A percentile compares a stretch with the other conserved stretches of the same genome.
Evolutionary conservation across 192 early-diverging fungal species (phyloP).

Genomic region (Nowakowskiella sp.): DNA sequence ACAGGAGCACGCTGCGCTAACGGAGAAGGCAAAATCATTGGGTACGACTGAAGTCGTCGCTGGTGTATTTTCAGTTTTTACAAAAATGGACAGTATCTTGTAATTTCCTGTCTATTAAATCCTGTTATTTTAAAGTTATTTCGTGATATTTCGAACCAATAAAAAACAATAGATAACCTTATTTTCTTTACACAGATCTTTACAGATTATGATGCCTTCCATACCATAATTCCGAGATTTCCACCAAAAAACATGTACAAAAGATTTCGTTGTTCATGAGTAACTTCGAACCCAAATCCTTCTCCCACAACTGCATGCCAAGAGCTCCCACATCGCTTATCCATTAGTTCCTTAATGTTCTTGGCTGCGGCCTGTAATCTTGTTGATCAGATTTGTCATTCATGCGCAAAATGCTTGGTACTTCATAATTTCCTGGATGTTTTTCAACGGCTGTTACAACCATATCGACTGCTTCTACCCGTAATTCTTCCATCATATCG

Average conservation of each 20-base stretch:
- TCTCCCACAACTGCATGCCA: constrained; percentile 60
- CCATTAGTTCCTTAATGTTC: constrained; percentile 53
- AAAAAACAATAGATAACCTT: no score
- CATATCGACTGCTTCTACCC: constrained; percentile 48
- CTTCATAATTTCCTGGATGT: constrained; percentile 54
- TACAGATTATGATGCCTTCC: constrained; percentile 43
- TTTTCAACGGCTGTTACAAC: constrained; percentile 53
- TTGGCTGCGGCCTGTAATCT: constrained; percentile 41
- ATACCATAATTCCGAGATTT: constrained; percentile 37
- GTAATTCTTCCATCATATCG: constrained; percentile 49
- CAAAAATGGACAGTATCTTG: constrained; percentile 28
- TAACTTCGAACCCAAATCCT: constrained; percentile 57
- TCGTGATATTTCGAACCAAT: no score
- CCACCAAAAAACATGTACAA: constrained; percentile 59
- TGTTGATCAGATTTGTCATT: background rate
- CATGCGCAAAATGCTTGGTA: constrained; percentile 7
- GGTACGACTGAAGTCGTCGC: constrained; percentile 54
- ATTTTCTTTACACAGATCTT: no score
- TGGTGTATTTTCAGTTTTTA: constrained; percentile 26
- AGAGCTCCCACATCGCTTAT: constrained; percentile 50
- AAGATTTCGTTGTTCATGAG: constrained; percentile 46
- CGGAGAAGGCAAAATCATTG: constrained; percentile 32
- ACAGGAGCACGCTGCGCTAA: constrained; percentile 69
- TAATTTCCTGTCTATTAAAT: constrained; percentile 40
- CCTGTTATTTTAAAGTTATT: no score